Evolutionary conservation across 2,329 filamentous ascomycete genomes (phyloP), one percentile per base, ranked within the genome.

Genomic region (Rutstroemia sp.): DNA sequence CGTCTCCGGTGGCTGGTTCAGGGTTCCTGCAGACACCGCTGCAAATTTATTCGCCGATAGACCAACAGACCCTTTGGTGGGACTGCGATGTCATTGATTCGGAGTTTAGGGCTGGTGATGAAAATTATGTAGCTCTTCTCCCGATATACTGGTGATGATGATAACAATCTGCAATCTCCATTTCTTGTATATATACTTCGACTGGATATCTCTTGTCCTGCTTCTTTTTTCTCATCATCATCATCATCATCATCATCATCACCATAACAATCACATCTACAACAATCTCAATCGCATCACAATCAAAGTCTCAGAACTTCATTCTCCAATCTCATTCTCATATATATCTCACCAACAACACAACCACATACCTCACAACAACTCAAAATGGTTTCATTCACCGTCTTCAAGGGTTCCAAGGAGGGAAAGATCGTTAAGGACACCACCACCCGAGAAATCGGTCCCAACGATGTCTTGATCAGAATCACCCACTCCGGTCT

Each of bases 401-500:
- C 80, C 40, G 80, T 86, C 56, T 86, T 76, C 78, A 84, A 83
- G 67, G 84, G 84, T 62, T 75, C 75, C 61, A 74, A 80, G 61
- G 76, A 78, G 56, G 82, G 83, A 64, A 73, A 74, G 57, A 80
- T 85, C 64, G 68, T 75, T 57, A 71, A 82, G 67, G 67, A 71
- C 46, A 73, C 72, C 49, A 79, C 76, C 45, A 74, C 71, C 19
- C 66, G 69, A 44, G 72, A 77, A 16, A 68, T 81, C 44, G 65
- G 64, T 2, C 70, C 73, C 51, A 76, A 83, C 68, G 73, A 86
- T 58, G 83, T 87, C 51, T 75, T 84, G 27, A 67, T 88, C 65
- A 78, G 76, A 55, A 74, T 88, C 59, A 87, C 83, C 16, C 81
- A 83, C 57, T 85, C 83, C 2, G 85, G 86, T 30, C 73, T 88